A percentile compares a stretch with the other conserved stretches of the same genome.
These are phyloP conservation scores for Linnemannia schmuckeri DNA, from an alignment of 192 early-diverging fungal genomes.

Conservation along the genomic window DNA sequence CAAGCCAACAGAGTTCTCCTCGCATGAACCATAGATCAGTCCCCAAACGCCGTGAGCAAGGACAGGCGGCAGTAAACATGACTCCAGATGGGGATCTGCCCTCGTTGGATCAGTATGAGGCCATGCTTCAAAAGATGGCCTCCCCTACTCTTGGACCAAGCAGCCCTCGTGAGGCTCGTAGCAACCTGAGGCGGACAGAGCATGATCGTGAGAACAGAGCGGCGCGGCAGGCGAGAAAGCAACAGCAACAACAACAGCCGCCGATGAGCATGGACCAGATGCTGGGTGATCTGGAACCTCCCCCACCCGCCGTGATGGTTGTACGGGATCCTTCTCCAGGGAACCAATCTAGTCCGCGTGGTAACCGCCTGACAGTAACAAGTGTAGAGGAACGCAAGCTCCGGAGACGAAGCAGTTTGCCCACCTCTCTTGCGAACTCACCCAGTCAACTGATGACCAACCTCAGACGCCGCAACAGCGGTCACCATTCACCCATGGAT, in stretches of 20 bases:
- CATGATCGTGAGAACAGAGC: conserved; percentile 10
- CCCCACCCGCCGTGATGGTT: not conserved
- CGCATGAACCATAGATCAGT: not conserved
- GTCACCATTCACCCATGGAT: conserved; percentile 3
- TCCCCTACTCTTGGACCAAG: conserved; percentile 6
- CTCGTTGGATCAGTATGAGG: conserved; percentile 46
- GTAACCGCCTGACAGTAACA: not conserved
- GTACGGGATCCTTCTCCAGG: not conserved
- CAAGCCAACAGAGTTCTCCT: conserved; percentile 21
- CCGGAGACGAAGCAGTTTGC: conserved; percentile 43
- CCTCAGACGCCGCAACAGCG: conserved; percentile 27
- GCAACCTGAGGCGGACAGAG: conserved; percentile 16
- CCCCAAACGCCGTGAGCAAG: conserved; percentile 22
- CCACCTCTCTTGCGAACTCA: conserved; percentile 19
- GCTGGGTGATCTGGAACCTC: not conserved
- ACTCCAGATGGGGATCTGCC: conserved; percentile 12
- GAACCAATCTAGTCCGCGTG: not conserved
- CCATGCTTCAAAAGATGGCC: conserved; percentile 47
- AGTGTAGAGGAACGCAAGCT: conserved; percentile 23
- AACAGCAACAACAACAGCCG: conserved; percentile 19
- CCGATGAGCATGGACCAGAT: conserved; percentile 6
- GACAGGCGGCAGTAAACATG: not conserved
- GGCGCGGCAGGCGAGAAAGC: conserved; percentile 11
- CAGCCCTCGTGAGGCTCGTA: conserved; percentile 5
- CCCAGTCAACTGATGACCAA: not conserved